These are phyloP conservation scores for Hymenotorrendiella dingleyae DNA, from an alignment of 2,329 filamentous ascomycete species.

Conservation along the genomic window DNA sequence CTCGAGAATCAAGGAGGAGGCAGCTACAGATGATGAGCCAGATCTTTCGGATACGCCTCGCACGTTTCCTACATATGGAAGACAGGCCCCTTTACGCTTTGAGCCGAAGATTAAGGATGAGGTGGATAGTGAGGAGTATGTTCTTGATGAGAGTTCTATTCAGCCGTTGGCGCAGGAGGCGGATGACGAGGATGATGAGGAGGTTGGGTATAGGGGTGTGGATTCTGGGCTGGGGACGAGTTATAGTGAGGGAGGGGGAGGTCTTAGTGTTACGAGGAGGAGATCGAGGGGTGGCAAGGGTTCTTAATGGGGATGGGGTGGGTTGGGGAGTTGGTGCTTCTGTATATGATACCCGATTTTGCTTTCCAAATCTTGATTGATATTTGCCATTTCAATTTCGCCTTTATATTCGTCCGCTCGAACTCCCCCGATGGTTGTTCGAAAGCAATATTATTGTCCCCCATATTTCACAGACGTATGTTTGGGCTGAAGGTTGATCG, in stretches of 20 bases:
- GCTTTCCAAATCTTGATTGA: too few relatives aligned
- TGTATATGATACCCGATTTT: constrained; percentile 3
- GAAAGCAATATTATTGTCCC: too few relatives aligned
- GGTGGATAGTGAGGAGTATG: constrained; percentile 22
- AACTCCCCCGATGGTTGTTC: too few relatives aligned
- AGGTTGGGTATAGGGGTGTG: constrained; percentile 32
- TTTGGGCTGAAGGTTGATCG: too few relatives aligned
- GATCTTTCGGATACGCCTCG: constrained; percentile 38
- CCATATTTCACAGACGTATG: too few relatives aligned
- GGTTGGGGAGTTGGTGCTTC: background rate
- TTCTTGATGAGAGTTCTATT: constrained; percentile 20
- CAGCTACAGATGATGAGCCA: constrained; percentile 26
- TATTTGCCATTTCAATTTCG: too few relatives aligned
- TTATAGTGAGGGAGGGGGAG: constrained; percentile 36
- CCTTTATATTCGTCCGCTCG: too few relatives aligned
- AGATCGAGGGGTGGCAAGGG: constrained; percentile 15
- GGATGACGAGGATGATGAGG: constrained; percentile 42
- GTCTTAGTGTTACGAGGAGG: constrained; percentile 21
- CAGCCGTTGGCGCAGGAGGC: constrained; percentile 36
- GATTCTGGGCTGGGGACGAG: constrained; percentile 52
- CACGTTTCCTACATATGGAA: constrained; percentile 39
- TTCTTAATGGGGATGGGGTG: background rate
- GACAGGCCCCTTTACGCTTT: constrained; percentile 37
- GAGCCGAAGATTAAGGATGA: constrained; percentile 27
- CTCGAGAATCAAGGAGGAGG: background rate